A percentile compares a stretch with the other conserved stretches of the same genome.
phyloP scores from a whole-genome alignment of 2,329 filamentous ascomycete genomes.

The Clarireedia homoeocarpa region DNA sequence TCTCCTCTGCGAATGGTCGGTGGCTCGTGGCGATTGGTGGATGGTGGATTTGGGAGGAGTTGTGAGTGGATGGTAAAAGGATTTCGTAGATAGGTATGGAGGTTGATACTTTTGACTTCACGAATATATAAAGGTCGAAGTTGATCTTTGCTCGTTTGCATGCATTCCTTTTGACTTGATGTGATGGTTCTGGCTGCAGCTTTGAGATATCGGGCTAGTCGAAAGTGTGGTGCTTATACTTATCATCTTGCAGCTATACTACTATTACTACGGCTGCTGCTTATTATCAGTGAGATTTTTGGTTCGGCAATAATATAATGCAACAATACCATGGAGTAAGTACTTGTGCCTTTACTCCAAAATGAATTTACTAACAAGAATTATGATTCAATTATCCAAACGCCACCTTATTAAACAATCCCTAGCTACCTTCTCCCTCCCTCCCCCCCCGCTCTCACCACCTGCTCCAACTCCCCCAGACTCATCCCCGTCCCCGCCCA shows the following conservation, averaged over 20 bases:
- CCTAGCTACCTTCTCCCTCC: neutral
- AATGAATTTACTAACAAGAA: too few species aligned
- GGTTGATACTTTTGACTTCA: neutral
- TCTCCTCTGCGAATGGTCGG: neutral
- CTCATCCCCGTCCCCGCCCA: slow-evolving; percentile 7
- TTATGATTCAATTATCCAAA: too few species aligned
- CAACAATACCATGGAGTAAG: too few species aligned
- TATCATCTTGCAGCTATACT: too few species aligned
- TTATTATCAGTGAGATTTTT: too few species aligned
- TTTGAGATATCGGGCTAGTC: too few species aligned
- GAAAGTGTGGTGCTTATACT: too few species aligned
- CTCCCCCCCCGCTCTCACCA: neutral
- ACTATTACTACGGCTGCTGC: too few species aligned
- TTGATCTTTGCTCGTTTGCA: neutral
- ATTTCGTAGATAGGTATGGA: neutral
- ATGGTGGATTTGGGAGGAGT: neutral
- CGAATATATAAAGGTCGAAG: slow-evolving; percentile 2
- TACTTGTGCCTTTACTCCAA: too few species aligned
- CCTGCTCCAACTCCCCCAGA: neutral
- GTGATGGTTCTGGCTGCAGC: neutral
- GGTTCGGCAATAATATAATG: too few species aligned
- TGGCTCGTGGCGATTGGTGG: neutral
- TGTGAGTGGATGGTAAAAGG: too few species aligned
- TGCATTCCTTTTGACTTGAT: neutral
- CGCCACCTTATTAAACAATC: neutral